Evolutionary conservation across 345 rosid species (phyloP).

Genomic region (Iberis pinnata): DNA sequence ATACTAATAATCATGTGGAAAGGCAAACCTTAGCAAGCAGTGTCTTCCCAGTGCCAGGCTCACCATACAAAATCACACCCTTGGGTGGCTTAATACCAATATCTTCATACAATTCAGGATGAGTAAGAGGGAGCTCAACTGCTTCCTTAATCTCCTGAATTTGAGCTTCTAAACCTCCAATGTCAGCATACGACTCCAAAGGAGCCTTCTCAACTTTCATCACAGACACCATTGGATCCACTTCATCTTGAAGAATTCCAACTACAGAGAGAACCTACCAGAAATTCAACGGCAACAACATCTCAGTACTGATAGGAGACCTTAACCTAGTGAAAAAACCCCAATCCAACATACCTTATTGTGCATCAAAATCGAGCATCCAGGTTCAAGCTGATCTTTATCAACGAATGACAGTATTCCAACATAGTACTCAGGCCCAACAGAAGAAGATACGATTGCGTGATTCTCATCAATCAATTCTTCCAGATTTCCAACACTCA

Average conservation of each 20-base stretch:
- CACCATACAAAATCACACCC: constrained; percentile 98
- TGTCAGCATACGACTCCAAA: constrained; percentile 92
- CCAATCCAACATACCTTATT: constrained; percentile 52
- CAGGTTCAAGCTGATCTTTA: constrained; percentile 96
- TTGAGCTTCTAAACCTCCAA: constrained; percentile 98
- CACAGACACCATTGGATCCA: constrained; percentile 98
- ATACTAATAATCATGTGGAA: neutral
- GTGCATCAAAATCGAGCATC: constrained; percentile 95
- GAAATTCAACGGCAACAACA: neutral
- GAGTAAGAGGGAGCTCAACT: constrained; percentile 96
- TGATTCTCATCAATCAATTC: constrained; percentile 97
- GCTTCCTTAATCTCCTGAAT: constrained; percentile 99
- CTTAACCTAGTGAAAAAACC: neutral
- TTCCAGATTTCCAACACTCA: constrained; percentile 93
- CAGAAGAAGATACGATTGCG: constrained; percentile 87
- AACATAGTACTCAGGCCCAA: constrained; percentile 93
- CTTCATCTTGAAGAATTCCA: constrained; percentile 96
- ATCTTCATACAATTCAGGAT: constrained; percentile 97
- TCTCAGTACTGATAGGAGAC: too few relatives aligned
- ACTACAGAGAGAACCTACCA: constrained; percentile 85
- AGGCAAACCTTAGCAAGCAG: constrained; percentile 82
- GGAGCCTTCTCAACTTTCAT: constrained; percentile 99
- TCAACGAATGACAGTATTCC: constrained; percentile 92
- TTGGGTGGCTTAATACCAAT: constrained; percentile 98
- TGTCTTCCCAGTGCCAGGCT: constrained; percentile 99